Conservation (phyloP, 345 rosid species). For the Angophora floribunda region DNA sequence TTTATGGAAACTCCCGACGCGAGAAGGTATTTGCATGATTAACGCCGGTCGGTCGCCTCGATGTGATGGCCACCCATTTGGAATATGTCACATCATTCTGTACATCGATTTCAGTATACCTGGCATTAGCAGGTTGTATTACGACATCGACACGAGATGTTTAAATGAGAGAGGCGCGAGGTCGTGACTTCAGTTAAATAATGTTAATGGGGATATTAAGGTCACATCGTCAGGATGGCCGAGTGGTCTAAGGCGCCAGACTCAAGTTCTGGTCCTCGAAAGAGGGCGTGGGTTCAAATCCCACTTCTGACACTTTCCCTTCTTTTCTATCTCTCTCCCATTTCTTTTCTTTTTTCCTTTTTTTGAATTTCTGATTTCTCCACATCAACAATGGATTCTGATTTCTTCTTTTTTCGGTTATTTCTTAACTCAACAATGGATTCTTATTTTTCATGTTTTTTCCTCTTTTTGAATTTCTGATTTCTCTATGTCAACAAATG, state of each 20-base stretch:
- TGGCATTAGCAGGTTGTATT: background rate
- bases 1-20: background rate
- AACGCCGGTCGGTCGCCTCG: background rate
- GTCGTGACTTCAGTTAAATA: background rate
- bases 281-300: conserved; percentile 57
- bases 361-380: background rate
- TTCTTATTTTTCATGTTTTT: too few species aligned
- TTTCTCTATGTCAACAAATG: too few species aligned
- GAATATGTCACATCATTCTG: background rate
- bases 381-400: too few species aligned
- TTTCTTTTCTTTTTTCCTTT: rapidly evolving
- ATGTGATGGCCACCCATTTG: background rate
- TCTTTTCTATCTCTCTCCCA: rapidly evolving
- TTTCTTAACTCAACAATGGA: too few species aligned
- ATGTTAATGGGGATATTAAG: rapidly evolving
- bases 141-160: rapidly evolving
- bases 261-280: conserved; percentile 39
- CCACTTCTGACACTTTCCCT: conserved; percentile 27
- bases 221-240: conserved; percentile 19
- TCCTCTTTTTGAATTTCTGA: background rate
- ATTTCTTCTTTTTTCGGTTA: too few species aligned
- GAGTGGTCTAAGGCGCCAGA: conserved; percentile 44
- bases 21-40: background rate
- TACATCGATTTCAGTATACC: background rate
- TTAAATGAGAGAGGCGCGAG: background rate